phyloP scores from a whole-genome alignment of 257 asterid genomes.

The Solanum chmielewskii region DNA sequence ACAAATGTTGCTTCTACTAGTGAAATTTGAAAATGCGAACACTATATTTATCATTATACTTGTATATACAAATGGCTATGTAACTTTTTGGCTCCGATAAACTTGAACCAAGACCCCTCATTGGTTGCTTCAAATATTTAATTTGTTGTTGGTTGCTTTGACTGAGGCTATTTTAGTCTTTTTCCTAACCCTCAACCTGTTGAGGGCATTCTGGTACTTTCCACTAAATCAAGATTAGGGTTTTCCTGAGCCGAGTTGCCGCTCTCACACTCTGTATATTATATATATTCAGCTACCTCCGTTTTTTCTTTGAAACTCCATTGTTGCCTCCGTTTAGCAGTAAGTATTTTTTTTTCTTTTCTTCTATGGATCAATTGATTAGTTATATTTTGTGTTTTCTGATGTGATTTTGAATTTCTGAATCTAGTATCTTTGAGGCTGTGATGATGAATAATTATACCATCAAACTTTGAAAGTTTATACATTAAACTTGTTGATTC shows the following conservation, averaged over 20 bases:
- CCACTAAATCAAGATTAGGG: neutral
- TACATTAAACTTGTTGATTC: neutral
- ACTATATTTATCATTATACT: too few species aligned
- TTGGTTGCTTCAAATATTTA: neutral
- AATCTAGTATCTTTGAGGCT: neutral
- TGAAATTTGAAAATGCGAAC: too few species aligned
- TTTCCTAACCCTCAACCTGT: neutral
- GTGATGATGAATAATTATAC: neutral
- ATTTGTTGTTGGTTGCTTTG: neutral
- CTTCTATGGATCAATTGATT: too few species aligned
- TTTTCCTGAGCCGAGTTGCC: neutral
- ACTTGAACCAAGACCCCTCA: neutral
- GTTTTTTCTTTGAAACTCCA: too few species aligned
- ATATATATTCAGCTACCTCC: neutral
- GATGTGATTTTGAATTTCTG: neutral
- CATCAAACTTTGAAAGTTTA: conserved; percentile 4
- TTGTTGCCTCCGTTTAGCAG: too few species aligned
- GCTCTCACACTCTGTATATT: neutral
- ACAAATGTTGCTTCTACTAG: too few species aligned
- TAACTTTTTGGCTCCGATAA: too few species aligned
- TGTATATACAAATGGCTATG: too few species aligned
- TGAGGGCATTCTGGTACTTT: neutral
- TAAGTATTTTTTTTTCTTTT: too few species aligned
- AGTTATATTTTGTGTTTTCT: too few species aligned
- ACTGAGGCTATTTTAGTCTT: neutral